Percentiles rank a stretch among this genome's conserved stretches.
These are phyloP conservation scores for Elsinoe arachidis DNA, from an alignment of 2,329 filamentous ascomycete species.

Conservation along the genomic window DNA sequence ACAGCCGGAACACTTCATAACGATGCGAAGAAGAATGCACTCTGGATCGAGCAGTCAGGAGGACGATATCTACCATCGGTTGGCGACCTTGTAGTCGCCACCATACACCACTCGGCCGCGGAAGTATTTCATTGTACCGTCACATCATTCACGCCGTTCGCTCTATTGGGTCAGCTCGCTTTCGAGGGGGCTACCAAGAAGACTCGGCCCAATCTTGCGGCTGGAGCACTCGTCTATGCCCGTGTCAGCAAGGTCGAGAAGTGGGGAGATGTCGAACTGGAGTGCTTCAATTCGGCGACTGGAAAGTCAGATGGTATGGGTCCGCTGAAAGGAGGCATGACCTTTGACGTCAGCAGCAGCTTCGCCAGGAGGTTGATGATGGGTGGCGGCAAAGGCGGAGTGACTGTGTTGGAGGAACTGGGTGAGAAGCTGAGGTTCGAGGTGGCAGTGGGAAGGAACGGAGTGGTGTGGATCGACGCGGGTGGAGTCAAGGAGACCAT, in stretches of 20 bases:
- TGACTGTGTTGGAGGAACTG: constrained; percentile 71
- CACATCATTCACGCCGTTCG: constrained; percentile 53
- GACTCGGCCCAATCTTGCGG: constrained; percentile 67
- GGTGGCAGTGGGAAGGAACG: constrained; percentile 87
- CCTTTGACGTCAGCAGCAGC: constrained; percentile 69
- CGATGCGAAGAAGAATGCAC: constrained; percentile 64
- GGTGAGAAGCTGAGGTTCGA: constrained; percentile 82
- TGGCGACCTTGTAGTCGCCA: constrained; percentile 85
- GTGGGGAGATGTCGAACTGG: constrained; percentile 81
- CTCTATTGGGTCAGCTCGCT: constrained; percentile 74
- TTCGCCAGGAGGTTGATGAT: constrained; percentile 72
- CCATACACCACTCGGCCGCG: constrained; percentile 62
- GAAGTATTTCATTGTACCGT: constrained; percentile 77
- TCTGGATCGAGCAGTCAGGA: constrained; percentile 61
- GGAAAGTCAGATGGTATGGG: constrained; percentile 85
- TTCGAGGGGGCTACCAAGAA: constrained; percentile 92
- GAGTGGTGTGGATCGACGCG: constrained; percentile 83
- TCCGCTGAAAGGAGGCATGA: constrained; percentile 73
- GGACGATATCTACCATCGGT: constrained; percentile 70
- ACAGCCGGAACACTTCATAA: constrained; percentile 59
- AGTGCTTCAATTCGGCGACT: constrained; percentile 77
- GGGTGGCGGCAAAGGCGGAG: constrained; percentile 52
- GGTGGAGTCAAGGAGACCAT: constrained; percentile 64
- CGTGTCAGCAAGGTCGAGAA: constrained; percentile 69
- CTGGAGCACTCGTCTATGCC: constrained; percentile 79